Evolutionary conservation across 768 basidiomycete species (phyloP), one percentile per base, ranked within the genome.

Genomic region (Russula ochroleuca): DNA sequence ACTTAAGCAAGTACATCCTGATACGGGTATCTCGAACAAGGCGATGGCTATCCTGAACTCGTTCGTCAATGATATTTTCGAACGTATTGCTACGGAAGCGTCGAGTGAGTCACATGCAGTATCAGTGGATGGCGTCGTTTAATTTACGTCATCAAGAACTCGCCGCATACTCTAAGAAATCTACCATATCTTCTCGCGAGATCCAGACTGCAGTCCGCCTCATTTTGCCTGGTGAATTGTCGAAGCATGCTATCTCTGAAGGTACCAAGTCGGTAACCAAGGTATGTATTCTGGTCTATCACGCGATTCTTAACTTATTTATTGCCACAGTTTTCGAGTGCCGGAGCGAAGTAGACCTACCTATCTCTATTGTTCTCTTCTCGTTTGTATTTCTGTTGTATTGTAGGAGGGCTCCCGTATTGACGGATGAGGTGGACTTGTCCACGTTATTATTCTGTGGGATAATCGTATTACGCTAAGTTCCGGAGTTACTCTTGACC

Each of bases 1-100:
- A 68, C 83, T 97, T 70, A 97, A 91, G 79, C 96, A 97, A 79
- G 94, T 97, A 67, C 95, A 96, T 79, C 96, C 95, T 58, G 94
- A 96, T 71, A 96, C 94, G 58, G 95, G 95, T 87, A 96, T 97
- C 83, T 96, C 94, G 43, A 96, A 93, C 85, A 96, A 96, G 77
- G 88, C 89, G 3, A 92, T 94, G 90, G 87, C 90, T 67, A 94
- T 94, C 71, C 78, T 93, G 49, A 92, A 94, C 81, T 90, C 87
- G 33, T 94, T 95, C 68, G 93, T 94, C 76, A 94, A 94, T 72
- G 92, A 94, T 69, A 93, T 94, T 74, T 94, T 95, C 66, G 93
- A 94, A 74, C 88, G 94, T 35, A 90, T 95, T 73, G 93, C 92
- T 5, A 86, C 85, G 15, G 92, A 93, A 70, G 92, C 92, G 56